Percentiles rank a stretch among this genome's conserved stretches.
phyloP scores from a whole-genome alignment of 2,329 filamentous ascomycete genomes.

The Arthrobotrys sinensis region DNA sequence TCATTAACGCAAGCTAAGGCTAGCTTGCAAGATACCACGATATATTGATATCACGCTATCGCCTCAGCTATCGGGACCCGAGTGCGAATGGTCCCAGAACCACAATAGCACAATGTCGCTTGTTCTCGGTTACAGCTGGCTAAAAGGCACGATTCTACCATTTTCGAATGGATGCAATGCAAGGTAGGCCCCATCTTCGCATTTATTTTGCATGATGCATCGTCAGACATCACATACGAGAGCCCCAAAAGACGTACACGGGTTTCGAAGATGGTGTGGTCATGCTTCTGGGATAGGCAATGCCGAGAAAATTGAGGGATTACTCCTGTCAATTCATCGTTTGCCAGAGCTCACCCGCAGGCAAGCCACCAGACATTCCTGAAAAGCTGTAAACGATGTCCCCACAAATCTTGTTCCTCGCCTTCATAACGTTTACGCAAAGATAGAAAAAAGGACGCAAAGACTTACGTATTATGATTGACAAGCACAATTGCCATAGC shows the following conservation, averaged over 20 bases:
- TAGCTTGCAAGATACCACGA: constrained; percentile 15
- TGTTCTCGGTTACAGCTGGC: constrained; percentile 60
- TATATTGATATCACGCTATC: constrained; percentile 34
- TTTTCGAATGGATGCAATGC: constrained; percentile 37
- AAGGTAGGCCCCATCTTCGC: constrained; percentile 42
- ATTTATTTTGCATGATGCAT: constrained; percentile 49
- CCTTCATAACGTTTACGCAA: constrained; percentile 19
- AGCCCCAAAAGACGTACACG: constrained; percentile 15
- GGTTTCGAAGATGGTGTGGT: constrained; percentile 53
- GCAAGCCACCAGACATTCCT: constrained; percentile 43
- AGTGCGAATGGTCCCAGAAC: constrained; percentile 30
- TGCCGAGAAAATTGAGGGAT: constrained; percentile 51
- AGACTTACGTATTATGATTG: constrained; percentile 30
- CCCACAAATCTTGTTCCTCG: constrained; percentile 17
- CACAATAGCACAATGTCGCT: constrained; percentile 29
- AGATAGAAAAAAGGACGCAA: constrained; percentile 18
- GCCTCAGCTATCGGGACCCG: constrained; percentile 3
- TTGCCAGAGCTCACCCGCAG: constrained; percentile 41
- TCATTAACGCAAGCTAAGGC: constrained; percentile 10
- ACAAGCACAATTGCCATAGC: constrained; percentile 13
- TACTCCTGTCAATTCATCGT: constrained; percentile 38
- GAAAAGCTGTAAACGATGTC: constrained; percentile 4
- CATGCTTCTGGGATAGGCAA: constrained; percentile 42
- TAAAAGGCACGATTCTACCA: constrained; percentile 27
- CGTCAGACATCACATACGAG: constrained; percentile 35